phyloP scores from a whole-genome alignment of 1,139 yeast genomes.

The Geotrichum europaeum region DNA sequence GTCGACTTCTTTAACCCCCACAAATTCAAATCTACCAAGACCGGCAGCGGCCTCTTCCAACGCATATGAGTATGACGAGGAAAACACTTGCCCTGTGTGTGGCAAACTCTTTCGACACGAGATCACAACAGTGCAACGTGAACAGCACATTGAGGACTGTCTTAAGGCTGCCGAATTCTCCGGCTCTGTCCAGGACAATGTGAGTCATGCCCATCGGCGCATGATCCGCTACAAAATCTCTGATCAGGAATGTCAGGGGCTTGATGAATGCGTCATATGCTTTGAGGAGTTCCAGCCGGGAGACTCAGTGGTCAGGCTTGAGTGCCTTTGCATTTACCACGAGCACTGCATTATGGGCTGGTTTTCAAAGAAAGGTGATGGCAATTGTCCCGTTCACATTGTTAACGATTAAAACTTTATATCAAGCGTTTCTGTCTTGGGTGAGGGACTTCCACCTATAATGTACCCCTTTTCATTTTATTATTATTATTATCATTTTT shows the following conservation, averaged over 20 bases:
- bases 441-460: too few relatives aligned
- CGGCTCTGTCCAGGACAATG: slow-evolving; percentile 43
- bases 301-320: slow-evolving; percentile 82
- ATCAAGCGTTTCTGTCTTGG: too few relatives aligned
- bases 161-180: slow-evolving; percentile 59
- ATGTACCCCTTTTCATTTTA: too few relatives aligned
- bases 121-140: slow-evolving; percentile 40
- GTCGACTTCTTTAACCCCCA: background rate
- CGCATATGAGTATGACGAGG: slow-evolving; percentile 2
- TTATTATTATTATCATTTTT: too few relatives aligned
- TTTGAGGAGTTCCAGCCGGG: slow-evolving; percentile 82
- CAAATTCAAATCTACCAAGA: background rate
- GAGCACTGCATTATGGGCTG: slow-evolving; percentile 83
- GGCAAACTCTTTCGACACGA: background rate
- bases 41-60: background rate
- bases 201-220: slow-evolving; percentile 41
- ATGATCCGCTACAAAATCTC: slow-evolving; percentile 82
- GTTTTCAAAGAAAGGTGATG: slow-evolving; percentile 79
- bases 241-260: slow-evolving; percentile 29
- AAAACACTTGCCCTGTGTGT: slow-evolving; percentile 11
- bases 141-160: slow-evolving; percentile 66
- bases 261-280: slow-evolving; percentile 81
- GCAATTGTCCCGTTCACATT: slow-evolving; percentile 80
- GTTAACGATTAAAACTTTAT: slow-evolving; percentile 29
- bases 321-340: slow-evolving; percentile 90